phyloP scores from a whole-genome alignment of 768 basidiomycete species.

The Lentinus tigrinus region DNA sequence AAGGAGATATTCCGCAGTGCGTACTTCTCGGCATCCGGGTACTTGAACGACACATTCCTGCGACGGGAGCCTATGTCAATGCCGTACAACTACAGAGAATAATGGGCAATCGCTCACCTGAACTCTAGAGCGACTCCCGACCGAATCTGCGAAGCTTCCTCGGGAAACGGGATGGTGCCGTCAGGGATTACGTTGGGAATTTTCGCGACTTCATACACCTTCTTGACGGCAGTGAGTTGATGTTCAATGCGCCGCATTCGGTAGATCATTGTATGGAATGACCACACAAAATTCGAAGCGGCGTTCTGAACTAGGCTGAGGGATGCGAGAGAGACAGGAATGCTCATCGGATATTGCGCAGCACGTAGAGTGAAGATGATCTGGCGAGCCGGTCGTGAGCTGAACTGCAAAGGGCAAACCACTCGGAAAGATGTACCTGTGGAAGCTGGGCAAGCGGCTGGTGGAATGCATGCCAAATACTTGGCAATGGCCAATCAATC shows the following conservation, averaged over 20 bases:
- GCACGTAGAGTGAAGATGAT: constrained; percentile 21
- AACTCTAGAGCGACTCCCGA: constrained; percentile 59
- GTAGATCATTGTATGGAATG: constrained; percentile 17
- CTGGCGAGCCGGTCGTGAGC: background rate
- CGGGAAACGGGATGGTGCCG: constrained; percentile 7
- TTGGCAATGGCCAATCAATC: background rate
- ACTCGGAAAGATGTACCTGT: background rate
- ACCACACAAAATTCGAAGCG: constrained; percentile 13
- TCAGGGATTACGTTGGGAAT: constrained; percentile 2
- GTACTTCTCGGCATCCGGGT: constrained; percentile 50
- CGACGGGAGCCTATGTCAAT: too few species aligned
- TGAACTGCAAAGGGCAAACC: background rate
- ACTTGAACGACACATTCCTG: constrained; percentile 72
- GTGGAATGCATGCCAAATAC: background rate
- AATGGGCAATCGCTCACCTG: constrained; percentile 33
- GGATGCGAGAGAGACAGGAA: constrained; percentile 27
- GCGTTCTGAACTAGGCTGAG: constrained; percentile 31
- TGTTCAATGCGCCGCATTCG: background rate
- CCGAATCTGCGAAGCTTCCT: constrained; percentile 24
- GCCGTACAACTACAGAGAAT: background rate
- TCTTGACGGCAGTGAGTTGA: constrained; percentile 12
- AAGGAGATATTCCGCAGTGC: constrained; percentile 68
- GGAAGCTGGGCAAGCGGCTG: constrained; percentile 2
- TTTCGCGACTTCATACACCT: constrained; percentile 13
- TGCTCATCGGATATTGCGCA: constrained; percentile 18